Conservation (phyloP, 164 flowering plant genomes). For the Annona cherimola region DNA sequence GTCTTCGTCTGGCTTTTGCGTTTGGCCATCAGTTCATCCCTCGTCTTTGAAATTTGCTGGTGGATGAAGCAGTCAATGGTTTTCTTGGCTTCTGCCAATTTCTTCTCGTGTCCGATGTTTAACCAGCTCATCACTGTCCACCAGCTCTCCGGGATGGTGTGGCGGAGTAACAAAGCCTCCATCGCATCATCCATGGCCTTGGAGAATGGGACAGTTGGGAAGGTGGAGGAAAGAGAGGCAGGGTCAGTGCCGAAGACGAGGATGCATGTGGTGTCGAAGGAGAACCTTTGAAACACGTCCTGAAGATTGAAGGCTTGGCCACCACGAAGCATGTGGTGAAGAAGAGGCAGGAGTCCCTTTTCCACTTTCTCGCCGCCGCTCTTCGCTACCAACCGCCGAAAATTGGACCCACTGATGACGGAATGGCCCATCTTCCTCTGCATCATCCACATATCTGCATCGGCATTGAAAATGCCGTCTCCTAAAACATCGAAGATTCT, state of each 20-base stretch:
- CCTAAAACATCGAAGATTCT: slow-evolving; percentile 38
- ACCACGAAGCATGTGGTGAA: neutral
- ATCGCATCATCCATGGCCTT: slow-evolving; percentile 24
- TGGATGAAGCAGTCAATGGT: slow-evolving; percentile 10
- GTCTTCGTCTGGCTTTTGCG: neutral
- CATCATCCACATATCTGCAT: slow-evolving; percentile 13
- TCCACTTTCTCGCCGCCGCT: slow-evolving; percentile 4
- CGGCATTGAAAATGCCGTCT: slow-evolving; percentile 41
- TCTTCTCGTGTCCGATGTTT: slow-evolving; percentile 22
- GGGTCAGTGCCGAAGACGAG: slow-evolving; percentile 12
- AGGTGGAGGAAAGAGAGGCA: slow-evolving; percentile 9
- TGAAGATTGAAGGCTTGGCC: slow-evolving; percentile 20
- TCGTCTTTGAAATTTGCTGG: slow-evolving; percentile 5
- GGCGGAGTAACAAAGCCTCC: slow-evolving; percentile 19
- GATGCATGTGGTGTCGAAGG: slow-evolving; percentile 20
- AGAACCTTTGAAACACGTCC: slow-evolving; percentile 26
- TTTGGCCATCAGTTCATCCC: neutral
- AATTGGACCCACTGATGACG: neutral
- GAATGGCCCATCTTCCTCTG: slow-evolving; percentile 14
- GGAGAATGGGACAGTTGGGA: slow-evolving; percentile 16
- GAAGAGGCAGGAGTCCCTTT: slow-evolving; percentile 12
- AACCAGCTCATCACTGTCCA: slow-evolving; percentile 24
- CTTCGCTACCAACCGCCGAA: neutral
- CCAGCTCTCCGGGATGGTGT: slow-evolving; percentile 15
- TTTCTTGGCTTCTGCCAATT: slow-evolving; percentile 8